These are phyloP conservation scores for Diaporthe amygdali DNA, from an alignment of 2,329 filamentous ascomycete species.

Conservation along the genomic window DNA sequence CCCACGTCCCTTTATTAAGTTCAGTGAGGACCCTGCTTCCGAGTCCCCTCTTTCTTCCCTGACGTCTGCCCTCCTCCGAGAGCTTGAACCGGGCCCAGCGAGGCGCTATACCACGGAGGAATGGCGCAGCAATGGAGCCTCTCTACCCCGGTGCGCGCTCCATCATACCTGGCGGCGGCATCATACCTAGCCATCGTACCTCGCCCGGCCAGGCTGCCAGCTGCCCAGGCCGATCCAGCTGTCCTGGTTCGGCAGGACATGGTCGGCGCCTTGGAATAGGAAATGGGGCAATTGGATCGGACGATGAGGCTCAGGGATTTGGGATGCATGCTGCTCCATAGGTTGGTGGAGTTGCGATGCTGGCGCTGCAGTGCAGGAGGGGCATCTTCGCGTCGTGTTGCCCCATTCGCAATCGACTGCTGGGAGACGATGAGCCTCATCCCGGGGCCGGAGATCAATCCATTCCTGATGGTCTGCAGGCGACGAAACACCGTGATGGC, in stretches of 20 bases:
- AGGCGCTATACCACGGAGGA: background rate
- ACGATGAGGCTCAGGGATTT: constrained; percentile 23
- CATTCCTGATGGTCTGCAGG: background rate
- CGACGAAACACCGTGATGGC: constrained; percentile 4
- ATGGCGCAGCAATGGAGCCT: background rate
- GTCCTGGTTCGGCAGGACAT: background rate
- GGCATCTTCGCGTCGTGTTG: constrained; percentile 13
- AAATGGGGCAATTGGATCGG: background rate
- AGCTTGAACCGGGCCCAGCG: background rate
- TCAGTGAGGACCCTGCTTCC: constrained; percentile 1
- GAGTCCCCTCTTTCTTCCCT: background rate
- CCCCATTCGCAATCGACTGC: constrained; percentile 1
- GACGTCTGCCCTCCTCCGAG: background rate
- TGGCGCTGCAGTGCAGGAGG: constrained; percentile 23
- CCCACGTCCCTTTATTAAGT: constrained; percentile 19
- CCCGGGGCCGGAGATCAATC: constrained; percentile 11
- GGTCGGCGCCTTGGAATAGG: background rate
- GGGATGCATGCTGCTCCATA: constrained; percentile 13
- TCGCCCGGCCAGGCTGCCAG: background rate
- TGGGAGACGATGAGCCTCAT: background rate
- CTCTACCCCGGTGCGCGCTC: background rate
- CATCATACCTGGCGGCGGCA: background rate
- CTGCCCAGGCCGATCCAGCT: background rate
- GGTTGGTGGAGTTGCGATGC: constrained; percentile 18
- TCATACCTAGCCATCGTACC: background rate